Evolutionary conservation across 805 yeast genomes (phyloP).

Genomic region (Dipodascopsis uninucleata): DNA sequence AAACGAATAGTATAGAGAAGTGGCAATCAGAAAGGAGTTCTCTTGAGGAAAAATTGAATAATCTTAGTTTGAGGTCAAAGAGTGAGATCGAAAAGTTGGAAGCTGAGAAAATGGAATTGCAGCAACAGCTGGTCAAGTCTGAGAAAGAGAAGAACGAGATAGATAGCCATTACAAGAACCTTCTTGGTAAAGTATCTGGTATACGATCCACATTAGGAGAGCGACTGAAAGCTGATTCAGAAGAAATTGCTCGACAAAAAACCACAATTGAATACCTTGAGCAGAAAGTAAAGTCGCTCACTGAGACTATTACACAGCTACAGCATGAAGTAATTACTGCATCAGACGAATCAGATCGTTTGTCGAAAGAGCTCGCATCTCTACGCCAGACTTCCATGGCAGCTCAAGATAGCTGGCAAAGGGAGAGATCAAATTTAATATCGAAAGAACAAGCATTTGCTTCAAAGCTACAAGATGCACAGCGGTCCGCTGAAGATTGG

Average conservation of each 20-base stretch:
- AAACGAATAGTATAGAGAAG: no score
- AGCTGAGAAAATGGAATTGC: conserved; percentile 67
- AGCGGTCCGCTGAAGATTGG: conserved; percentile 32
- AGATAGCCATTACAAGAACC: conserved; percentile 42
- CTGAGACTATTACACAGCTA: conserved; percentile 37
- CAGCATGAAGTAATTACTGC: conserved; percentile 40
- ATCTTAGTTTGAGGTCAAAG: no score
- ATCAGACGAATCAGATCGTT: conserved; percentile 32
- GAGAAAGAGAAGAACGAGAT: conserved; percentile 44
- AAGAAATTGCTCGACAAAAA: conserved; percentile 27
- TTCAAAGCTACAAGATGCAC: conserved; percentile 25
- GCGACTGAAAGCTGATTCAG: conserved; percentile 43
- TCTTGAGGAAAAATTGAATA: no score
- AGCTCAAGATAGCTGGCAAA: conserved; percentile 29
- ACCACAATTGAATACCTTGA: conserved; percentile 34
- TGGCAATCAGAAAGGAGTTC: no score
- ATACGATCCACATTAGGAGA: conserved; percentile 42
- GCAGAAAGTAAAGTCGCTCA: conserved; percentile 37
- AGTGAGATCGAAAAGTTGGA: conserved; percentile 3
- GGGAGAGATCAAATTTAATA: conserved; percentile 26
- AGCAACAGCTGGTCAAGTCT: conserved; percentile 55
- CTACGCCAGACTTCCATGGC: conserved; percentile 28
- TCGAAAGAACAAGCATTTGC: conserved; percentile 20
- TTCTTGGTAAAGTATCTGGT: conserved; percentile 38
- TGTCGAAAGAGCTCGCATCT: conserved; percentile 32